phyloP scores from a whole-genome alignment of 78 protist genomes.

The Cavenderia fasciculata region DNA sequence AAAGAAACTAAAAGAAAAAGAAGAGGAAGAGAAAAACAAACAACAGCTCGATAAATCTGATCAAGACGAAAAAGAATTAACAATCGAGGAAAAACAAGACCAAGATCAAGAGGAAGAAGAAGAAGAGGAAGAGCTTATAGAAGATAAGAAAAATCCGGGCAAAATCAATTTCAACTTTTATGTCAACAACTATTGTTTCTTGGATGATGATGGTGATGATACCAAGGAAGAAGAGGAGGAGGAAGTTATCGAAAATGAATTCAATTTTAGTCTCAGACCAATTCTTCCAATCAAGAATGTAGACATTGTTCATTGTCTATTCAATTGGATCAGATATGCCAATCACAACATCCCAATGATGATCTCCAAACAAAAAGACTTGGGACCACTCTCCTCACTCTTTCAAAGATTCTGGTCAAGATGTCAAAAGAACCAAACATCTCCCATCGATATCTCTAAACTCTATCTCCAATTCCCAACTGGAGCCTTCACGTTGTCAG shows the following conservation, averaged over 20 bases:
- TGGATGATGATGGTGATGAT: background rate
- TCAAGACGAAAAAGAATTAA: background rate
- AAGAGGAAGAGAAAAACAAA: background rate
- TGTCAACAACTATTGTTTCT: background rate
- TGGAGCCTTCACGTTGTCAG: background rate
- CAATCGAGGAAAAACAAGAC: background rate
- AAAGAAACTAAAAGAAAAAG: background rate
- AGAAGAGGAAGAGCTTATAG: background rate
- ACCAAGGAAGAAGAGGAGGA: background rate
- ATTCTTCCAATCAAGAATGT: background rate
- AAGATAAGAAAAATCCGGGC: background rate
- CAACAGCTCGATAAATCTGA: background rate
- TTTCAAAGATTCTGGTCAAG: background rate
- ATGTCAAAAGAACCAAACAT: background rate
- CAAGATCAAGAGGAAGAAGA: background rate
- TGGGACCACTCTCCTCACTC: background rate
- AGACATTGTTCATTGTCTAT: background rate
- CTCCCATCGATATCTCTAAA: background rate
- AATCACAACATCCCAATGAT: background rate
- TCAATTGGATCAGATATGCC: background rate
- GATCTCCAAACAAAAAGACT: background rate
- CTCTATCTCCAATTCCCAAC: background rate
- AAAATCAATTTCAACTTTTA: background rate
- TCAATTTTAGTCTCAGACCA: background rate
- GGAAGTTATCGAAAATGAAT: background rate